Evolutionary conservation across 805 yeast species (phyloP).

Genomic region (Millerago galiae): DNA sequence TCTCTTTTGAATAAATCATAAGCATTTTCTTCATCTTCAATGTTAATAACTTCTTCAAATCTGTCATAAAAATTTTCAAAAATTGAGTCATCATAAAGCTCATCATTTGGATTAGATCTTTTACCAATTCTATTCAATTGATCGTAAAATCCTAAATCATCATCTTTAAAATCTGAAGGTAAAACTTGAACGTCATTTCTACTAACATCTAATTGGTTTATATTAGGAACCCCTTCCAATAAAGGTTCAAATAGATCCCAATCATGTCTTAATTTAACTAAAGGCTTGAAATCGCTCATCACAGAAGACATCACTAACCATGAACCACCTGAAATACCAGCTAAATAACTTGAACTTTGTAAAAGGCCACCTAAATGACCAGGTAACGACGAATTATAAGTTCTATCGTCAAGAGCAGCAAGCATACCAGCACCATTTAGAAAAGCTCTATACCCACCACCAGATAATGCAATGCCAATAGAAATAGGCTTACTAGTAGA

Average conservation of each 20-base stretch:
- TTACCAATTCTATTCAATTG: conserved; percentile 14
- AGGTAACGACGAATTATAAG: conserved; percentile 43
- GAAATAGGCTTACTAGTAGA: conserved; percentile 26
- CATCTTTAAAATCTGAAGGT: conserved; percentile 16
- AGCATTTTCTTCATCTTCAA: conserved; percentile 6
- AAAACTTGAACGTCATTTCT: conserved; percentile 24
- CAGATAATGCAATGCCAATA: conserved; percentile 61
- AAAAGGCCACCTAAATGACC: conserved; percentile 68
- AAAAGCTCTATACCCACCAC: conserved; percentile 93
- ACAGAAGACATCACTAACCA: conserved; percentile 50
- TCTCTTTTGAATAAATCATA: neutral
- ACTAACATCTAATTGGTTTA: conserved; percentile 33
- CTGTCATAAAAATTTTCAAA: conserved; percentile 20
- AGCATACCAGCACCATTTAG: conserved; percentile 78
- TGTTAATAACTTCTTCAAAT: conserved; percentile 12
- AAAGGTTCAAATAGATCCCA: conserved; percentile 44
- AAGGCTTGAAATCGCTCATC: conserved; percentile 33
- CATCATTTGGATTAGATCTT: conserved; percentile 5
- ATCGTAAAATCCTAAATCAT: conserved; percentile 19
- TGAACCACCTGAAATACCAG: conserved; percentile 81
- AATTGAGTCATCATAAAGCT: neutral
- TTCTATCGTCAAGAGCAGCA: conserved; percentile 72
- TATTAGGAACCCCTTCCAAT: conserved; percentile 51
- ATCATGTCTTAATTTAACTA: conserved; percentile 28
- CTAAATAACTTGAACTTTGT: conserved; percentile 61